A percentile compares a stretch with the other conserved stretches of the same genome.
phyloP scores from a whole-genome alignment of 2,329 filamentous ascomycete species.

The Botrytis sinoallii region DNA sequence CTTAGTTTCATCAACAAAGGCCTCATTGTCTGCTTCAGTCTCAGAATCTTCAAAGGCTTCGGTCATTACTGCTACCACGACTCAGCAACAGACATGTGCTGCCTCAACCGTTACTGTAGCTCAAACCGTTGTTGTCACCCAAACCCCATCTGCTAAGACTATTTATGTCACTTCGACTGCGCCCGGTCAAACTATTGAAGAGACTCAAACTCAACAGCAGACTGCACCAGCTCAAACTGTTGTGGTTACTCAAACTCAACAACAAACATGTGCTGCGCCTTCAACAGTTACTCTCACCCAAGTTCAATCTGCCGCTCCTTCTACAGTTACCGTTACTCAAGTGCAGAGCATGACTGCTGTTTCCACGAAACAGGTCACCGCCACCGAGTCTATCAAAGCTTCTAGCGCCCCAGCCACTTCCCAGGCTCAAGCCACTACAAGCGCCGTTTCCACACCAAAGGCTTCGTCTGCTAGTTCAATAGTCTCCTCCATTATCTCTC shows the following conservation, averaged over 20 bases:
- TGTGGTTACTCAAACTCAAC: not conserved
- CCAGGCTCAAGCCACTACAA: not conserved
- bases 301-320: not conserved
- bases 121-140: not conserved
- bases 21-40: not conserved
- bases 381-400: not conserved
- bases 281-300: not conserved
- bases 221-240: not conserved
- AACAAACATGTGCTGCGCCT: not conserved
- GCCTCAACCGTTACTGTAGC: not conserved
- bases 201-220: not conserved
- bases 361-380: not conserved
- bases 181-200: not conserved
- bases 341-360: not conserved
- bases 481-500: not conserved
- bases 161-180: not conserved
- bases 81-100: not conserved
- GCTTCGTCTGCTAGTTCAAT: not conserved
- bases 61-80: constrained; percentile 9
- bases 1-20: not conserved
- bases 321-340: not conserved
- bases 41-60: not conserved
- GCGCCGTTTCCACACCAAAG: not conserved
- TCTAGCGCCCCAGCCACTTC: not conserved
- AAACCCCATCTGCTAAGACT: not conserved